phyloP scores from a whole-genome alignment of 2,329 filamentous ascomycete species.

The Xylariaceae sp. region DNA sequence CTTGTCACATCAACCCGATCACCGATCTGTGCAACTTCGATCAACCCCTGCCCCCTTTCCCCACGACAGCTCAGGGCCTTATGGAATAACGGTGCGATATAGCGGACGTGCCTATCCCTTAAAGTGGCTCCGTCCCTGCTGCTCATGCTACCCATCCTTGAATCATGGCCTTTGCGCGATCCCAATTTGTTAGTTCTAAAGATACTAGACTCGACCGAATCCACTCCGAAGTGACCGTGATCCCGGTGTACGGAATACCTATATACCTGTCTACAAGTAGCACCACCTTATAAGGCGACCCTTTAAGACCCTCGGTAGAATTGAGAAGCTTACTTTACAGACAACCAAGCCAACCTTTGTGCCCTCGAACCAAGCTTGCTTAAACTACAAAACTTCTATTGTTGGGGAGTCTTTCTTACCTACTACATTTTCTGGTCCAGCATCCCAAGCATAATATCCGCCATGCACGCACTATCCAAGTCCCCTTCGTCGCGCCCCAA shows the following conservation, averaged over 20 bases:
- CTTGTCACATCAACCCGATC: conserved; percentile 13
- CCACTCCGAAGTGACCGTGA: neutral
- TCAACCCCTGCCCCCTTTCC: conserved; percentile 16
- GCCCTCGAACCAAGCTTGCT: neutral
- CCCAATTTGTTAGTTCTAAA: conserved; percentile 14
- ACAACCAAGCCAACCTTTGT: neutral
- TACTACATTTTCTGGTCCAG: neutral
- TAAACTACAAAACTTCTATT: neutral
- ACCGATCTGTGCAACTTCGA: conserved; percentile 18
- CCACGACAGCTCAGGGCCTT: conserved; percentile 16
- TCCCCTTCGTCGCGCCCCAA: conserved; percentile 18
- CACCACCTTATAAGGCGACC: conserved; percentile 4
- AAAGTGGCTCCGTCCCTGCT: conserved; percentile 15
- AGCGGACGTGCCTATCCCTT: conserved; percentile 14
- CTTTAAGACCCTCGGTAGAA: neutral
- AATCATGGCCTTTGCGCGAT: conserved; percentile 15
- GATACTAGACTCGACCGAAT: conserved; percentile 7
- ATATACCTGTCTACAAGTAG: neutral
- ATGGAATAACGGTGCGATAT: conserved; percentile 1
- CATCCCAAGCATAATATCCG: neutral
- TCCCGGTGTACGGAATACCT: neutral
- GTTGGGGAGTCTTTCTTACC: neutral
- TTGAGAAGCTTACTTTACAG: neutral
- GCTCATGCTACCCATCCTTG: conserved; percentile 12
- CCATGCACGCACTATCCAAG: conserved; percentile 16